Evolutionary conservation across 2,329 filamentous ascomycete species (phyloP), one percentile per base, ranked within the genome.

Genomic region (Colletotrichum spaethianum): DNA sequence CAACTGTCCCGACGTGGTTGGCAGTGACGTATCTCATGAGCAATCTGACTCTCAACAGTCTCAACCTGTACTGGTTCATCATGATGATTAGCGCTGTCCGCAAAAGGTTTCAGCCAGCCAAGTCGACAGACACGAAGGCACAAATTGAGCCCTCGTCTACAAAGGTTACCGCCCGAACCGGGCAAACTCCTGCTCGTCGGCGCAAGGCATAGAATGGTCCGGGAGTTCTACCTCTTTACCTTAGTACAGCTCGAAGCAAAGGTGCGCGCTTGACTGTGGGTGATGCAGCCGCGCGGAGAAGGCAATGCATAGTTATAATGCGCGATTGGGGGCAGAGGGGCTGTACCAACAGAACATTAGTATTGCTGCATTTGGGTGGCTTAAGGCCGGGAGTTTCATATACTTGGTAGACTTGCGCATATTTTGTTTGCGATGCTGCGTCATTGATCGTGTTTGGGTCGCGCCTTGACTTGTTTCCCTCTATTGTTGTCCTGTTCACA

Each of bases 11-110:
- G 0, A 40, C 90, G 1, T 96, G 93, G 93, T 85, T 96, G 28
- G 91, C 89, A 1, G 83, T 81, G 18, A 83, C 90, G 36, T 96
- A 96, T 78, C 81, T 95, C 8, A 86, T 86, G 12, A 91, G 90
- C 78, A 96, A 96, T 80, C 65, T 94, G 26, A 88, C 89, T 0
- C 87, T 97, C 33, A 96, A 95, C 78, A 86, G 88, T 16, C 84
- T 97, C 63, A 97, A 97, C 82, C 91, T 93, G 78, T 93, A 92
- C 82, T 97, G 94, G 94, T 96, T 96, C 80, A 86, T 90, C 78
- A 94, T 94, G 88, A 97, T 97, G 94, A 91, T 97, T 74, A 87
- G 90, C 72, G 93, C 94, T 11, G 90, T 96, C 16, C 87, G 91
- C 72, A 95, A 93, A 84, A 88, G 94, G 33, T 96, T 96, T 78